Evolutionary conservation across 1,284 basidiomycete species (phyloP).

Genomic region (Microbotryum saponariae): DNA sequence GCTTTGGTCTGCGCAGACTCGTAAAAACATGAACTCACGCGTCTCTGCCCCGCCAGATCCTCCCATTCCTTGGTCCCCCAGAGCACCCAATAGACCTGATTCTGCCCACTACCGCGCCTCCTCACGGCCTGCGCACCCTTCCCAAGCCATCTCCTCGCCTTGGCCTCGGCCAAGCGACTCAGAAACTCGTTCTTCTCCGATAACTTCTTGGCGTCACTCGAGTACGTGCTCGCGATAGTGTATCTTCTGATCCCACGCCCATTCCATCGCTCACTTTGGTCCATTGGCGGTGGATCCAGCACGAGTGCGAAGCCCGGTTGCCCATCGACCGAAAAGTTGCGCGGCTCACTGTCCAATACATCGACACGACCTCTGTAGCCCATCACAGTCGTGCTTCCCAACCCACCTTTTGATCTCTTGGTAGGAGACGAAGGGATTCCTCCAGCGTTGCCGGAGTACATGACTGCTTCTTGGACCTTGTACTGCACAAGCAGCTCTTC

Average conservation of each 20-base stretch:
- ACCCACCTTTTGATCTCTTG: conserved; percentile 49
- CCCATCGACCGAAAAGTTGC: conserved; percentile 61
- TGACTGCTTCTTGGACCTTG: conserved; percentile 46
- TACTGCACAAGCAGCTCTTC: conserved; percentile 52
- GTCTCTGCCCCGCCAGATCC: conserved; percentile 56
- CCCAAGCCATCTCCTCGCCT: conserved; percentile 58
- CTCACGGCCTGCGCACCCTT: conserved; percentile 55
- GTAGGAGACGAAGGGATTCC: conserved; percentile 5
- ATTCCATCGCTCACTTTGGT: conserved; percentile 48
- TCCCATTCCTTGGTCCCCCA: conserved; percentile 66
- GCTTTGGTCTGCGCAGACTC: too few relatives aligned
- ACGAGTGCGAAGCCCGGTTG: conserved; percentile 70
- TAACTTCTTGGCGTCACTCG: conserved; percentile 23
- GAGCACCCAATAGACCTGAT: conserved; percentile 75
- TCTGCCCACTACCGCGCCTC: conserved; percentile 46
- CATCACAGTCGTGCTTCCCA: conserved; percentile 46
- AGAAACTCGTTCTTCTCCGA: conserved; percentile 60
- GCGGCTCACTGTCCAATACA: conserved; percentile 70
- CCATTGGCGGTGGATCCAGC: conserved; percentile 61
- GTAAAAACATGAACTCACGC: conserved; percentile 48
- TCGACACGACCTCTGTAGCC: conserved; percentile 79
- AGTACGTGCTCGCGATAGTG: conserved; percentile 68
- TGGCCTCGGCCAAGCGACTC: conserved; percentile 75
- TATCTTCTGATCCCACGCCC: conserved; percentile 70
- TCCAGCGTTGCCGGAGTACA: background rate